Percentiles rank a stretch among this genome's conserved stretches.
Evolutionary conservation across 495 filamentous ascomycete species (phyloP).

Genomic region (Hypoxylon crocopeplum): DNA sequence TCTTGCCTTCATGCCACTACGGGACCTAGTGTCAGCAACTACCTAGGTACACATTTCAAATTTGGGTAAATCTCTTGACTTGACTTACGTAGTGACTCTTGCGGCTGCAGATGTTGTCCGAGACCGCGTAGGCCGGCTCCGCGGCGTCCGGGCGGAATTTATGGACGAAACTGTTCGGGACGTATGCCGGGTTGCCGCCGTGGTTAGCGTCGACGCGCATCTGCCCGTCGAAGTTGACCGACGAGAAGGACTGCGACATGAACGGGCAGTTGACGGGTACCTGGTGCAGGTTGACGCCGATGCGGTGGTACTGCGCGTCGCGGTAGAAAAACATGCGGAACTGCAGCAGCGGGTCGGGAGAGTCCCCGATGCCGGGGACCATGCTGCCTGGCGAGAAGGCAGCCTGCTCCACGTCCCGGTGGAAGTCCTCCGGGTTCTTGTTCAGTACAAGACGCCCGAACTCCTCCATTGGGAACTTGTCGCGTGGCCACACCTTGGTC

Average conservation of each 20-base stretch:
- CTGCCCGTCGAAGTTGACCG: constrained; percentile 74
- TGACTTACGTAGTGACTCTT: constrained; percentile 55
- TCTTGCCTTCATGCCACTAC: constrained; percentile 58
- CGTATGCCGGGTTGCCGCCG: constrained; percentile 59
- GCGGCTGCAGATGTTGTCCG: constrained; percentile 56
- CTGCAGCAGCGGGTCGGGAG: constrained; percentile 80
- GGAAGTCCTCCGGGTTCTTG: constrained; percentile 74
- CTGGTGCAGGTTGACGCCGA: constrained; percentile 83
- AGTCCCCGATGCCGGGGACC: constrained; percentile 67
- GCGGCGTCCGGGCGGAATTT: constrained; percentile 63
- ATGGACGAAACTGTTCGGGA: constrained; percentile 61
- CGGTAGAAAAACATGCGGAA: constrained; percentile 82
- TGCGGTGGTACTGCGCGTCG: constrained; percentile 78
- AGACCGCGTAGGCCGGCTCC: constrained; percentile 59
- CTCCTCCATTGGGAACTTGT: constrained; percentile 70
- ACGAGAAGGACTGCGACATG: constrained; percentile 64
- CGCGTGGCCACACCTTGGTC: constrained; percentile 71
- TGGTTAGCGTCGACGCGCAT: constrained; percentile 69
- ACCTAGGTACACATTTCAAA: too few relatives aligned
- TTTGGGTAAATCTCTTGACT: background rate
- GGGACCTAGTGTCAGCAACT: background rate
- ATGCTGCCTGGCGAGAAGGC: constrained; percentile 86
- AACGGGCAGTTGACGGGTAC: constrained; percentile 79
- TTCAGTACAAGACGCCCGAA: constrained; percentile 70
- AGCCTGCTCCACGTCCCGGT: constrained; percentile 80